Evolutionary conservation across 1,284 basidiomycete species (phyloP), one percentile per base, ranked within the genome.

Genomic region (Hymenochaete sp.): DNA sequence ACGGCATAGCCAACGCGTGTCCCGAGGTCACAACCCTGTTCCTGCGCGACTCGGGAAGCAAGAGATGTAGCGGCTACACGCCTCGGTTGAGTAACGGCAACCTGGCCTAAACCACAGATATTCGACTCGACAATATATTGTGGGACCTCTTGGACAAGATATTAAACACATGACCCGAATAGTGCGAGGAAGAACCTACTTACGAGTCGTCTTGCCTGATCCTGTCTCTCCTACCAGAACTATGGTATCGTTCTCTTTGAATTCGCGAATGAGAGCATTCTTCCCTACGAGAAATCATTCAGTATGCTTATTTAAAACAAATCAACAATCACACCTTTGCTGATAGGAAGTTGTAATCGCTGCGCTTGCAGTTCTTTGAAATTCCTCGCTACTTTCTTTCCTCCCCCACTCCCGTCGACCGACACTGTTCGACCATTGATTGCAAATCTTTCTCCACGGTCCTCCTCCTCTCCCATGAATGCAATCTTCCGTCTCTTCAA

Each of bases 171-270:
- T 42, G 52, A 37, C 32, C 32, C 44, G 26, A 26, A 44, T 41
- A 49, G 31, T 37, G 25, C 29, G 36, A 39, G 35, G 11, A 42
- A 32, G 43, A 41, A 21, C 48, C 38, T 10, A 71, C 82, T 55
- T 64, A 90, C 89, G 93, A 38, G 95, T 98, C 0, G 95, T 97
- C 68, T 98, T 98, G 51, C 95, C 95, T 21, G 92, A 96, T 28
- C 95, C 96, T 0, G 95, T 98, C 66, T 98, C 95, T 44, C 93
- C 95, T 13, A 98, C 71, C 19, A 98, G 73, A 42, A 98, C 81
- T 1, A 88, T 86, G 3, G 96, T 91, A 60, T 96, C 88, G 62
- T 95, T 80, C 37, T 75, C 67, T 35, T 72, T 65, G 42, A 95
- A 81, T 58, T 82, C 79, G 45, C 80, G 70, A 24, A 93, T 64